Conservation (phyloP, 2,329 filamentous ascomycete species). For the Metarhizium brunneum region DNA sequence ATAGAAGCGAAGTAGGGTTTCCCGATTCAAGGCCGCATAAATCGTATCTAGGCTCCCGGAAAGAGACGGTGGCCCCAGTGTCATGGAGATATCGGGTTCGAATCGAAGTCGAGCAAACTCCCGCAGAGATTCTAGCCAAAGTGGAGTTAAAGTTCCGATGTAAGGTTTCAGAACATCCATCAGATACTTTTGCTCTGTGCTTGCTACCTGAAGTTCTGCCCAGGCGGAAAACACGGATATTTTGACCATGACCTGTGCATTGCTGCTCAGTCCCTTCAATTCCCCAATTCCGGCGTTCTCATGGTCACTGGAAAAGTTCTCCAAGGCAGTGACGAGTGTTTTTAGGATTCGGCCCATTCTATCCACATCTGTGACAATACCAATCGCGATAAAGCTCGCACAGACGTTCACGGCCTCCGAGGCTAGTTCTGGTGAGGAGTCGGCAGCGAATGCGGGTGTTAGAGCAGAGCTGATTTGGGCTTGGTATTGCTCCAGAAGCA, state of each 20-base stretch:
- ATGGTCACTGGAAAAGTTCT: constrained; percentile 78
- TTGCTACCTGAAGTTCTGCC: constrained; percentile 94
- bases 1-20: constrained; percentile 90
- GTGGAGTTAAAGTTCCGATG: constrained; percentile 77
- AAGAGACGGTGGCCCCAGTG: constrained; percentile 67
- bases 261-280: constrained; percentile 83
- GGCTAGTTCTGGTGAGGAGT: constrained; percentile 91
- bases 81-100: constrained; percentile 94
- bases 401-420: constrained; percentile 96
- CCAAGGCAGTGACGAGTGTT: constrained; percentile 78
- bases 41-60: constrained; percentile 86
- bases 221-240: constrained; percentile 95
- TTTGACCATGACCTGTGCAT: constrained; percentile 97
- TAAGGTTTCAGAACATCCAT: constrained; percentile 83
- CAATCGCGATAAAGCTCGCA: constrained; percentile 93
- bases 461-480: constrained; percentile 95
- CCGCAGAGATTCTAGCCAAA: constrained; percentile 87
- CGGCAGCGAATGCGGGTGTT: constrained; percentile 89
- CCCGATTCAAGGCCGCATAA: constrained; percentile 87
- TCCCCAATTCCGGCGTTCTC: constrained; percentile 87
- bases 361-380: constrained; percentile 94
- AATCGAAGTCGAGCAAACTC: constrained; percentile 91
- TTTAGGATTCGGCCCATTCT: constrained; percentile 98
- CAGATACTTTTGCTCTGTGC: constrained; percentile 82
- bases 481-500: constrained; percentile 94